Conservation (phyloP, 331 rosid species). For the Ulmus americana region DNA sequence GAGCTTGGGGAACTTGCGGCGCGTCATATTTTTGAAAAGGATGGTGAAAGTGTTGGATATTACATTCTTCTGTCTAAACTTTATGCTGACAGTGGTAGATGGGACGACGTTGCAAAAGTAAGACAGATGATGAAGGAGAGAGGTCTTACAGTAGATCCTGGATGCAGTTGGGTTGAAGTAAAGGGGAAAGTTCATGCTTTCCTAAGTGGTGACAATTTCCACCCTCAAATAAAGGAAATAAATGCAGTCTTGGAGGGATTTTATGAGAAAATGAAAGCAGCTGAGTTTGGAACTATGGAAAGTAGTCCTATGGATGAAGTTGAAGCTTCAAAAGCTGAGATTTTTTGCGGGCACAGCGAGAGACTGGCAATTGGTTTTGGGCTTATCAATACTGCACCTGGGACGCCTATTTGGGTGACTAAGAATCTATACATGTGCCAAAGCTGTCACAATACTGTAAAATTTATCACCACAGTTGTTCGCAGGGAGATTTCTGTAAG, state of each 20-base stretch:
- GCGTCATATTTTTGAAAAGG: conserved; percentile 47
- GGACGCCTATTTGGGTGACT: conserved; percentile 75
- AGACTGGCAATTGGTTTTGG: conserved; percentile 68
- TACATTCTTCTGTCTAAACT: conserved; percentile 70
- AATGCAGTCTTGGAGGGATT: conserved; percentile 57
- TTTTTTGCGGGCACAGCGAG: conserved; percentile 92
- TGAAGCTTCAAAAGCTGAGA: conserved; percentile 76
- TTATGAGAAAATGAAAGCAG: conserved; percentile 61
- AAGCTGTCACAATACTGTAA: conserved; percentile 60
- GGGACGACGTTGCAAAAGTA: conserved; percentile 69
- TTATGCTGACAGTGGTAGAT: conserved; percentile 57
- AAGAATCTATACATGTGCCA: conserved; percentile 85
- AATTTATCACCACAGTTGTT: conserved; percentile 64
- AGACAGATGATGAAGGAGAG: conserved; percentile 63
- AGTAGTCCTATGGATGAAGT: conserved; percentile 33
- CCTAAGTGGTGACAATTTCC: conserved; percentile 61
- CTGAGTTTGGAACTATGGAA: conserved; percentile 32
- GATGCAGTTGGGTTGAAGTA: conserved; percentile 90
- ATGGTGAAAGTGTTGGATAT: conserved; percentile 54
- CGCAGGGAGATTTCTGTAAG: conserved; percentile 79
- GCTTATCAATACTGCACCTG: conserved; percentile 72
- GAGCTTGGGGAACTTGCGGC: conserved; percentile 88
- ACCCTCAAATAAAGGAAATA: conserved; percentile 61
- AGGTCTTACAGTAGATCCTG: conserved; percentile 71
- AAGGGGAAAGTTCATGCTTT: conserved; percentile 87